Percentiles rank a stretch among this genome's conserved stretches.
Evolutionary conservation across 2,329 filamentous ascomycete species (phyloP).

Genomic region (Fusarium sterilihyphosum): DNA sequence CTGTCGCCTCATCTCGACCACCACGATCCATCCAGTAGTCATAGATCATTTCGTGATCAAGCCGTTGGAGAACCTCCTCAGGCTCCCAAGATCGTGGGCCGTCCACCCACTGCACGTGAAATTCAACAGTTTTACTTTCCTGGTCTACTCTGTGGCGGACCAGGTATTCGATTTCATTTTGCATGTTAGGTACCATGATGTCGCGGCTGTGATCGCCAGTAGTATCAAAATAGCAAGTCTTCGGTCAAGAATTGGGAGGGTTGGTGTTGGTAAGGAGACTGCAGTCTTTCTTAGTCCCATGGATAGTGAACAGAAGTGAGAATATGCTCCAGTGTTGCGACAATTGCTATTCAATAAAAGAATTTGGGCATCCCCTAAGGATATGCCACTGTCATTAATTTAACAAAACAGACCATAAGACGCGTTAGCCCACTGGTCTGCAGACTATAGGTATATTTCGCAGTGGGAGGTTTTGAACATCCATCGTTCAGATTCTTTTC

Average conservation of each 20-base stretch:
- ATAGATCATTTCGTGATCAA: accelerated
- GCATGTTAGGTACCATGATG: neutral
- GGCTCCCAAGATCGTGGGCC: neutral
- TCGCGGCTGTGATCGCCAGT: neutral
- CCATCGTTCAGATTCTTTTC: neutral
- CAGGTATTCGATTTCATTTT: neutral
- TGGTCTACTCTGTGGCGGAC: neutral
- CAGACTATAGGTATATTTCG: neutral
- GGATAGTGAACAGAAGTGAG: neutral
- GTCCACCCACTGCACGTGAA: neutral
- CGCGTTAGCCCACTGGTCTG: accelerated
- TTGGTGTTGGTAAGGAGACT: neutral
- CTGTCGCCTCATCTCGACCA: neutral
- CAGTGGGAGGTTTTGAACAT: accelerated
- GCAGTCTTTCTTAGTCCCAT: neutral
- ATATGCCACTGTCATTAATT: neutral
- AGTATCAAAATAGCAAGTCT: neutral
- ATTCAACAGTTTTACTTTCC: accelerated
- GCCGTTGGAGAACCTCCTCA: accelerated
- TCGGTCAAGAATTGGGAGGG: neutral
- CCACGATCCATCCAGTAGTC: neutral
- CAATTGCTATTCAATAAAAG: neutral
- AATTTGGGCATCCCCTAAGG: neutral
- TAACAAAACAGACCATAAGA: neutral
- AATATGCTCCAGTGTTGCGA: neutral